Evolutionary conservation across 176 grass and related monocot genomes (phyloP), one percentile per base, ranked within the genome.

Genomic region (Lolium rigidum): DNA sequence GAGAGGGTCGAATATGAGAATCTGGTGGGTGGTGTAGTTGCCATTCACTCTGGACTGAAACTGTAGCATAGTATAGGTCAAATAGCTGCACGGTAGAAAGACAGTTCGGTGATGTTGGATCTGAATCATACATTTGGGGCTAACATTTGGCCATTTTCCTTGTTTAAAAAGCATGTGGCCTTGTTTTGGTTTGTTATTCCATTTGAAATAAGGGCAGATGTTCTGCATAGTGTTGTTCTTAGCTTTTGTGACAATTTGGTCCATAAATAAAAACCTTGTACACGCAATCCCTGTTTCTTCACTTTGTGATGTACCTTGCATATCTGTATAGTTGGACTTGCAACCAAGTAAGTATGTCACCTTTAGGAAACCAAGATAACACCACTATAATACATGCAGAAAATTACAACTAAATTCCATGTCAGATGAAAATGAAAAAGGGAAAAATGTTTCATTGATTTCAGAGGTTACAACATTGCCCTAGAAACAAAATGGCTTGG

Each of bases 1-100:
- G 81, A 94, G 78, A 86, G 89, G 35, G 96, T 95, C 16, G 88
- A 95, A 59, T 98, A 95, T 43, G 96, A 98, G 80, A 98, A 98
- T 84, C 88, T 98, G 9, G 96, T 98, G 60, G 96, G 96, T 6
- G 96, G 96, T 51, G 93, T 95, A 49, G 93, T 98, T 83, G 95
- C 95, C 65, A 89, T 98, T 89, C 93, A 98, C 83, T 98, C 95
- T 83, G 96, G 96, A 56, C 56, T 98, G 68, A 98, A 98, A 81
- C 54, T 95, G 65, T 95, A 93, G n/a, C 21, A 38, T 5, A 62
- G n/a, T 37, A 38, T 5, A 62, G 13, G 25, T 55, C 8, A 35
- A 37, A 31, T 55, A 76, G 25, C 14, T 35, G 73, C 73, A 76
- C 4, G 6, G 10, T 5, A 1, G 46, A 18, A 2, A 49, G 44